Percentiles rank a stretch among this genome's conserved stretches.
Evolutionary conservation across 352 stramenopile species (phyloP).

Genomic region (Elongisporangium undulatum): DNA sequence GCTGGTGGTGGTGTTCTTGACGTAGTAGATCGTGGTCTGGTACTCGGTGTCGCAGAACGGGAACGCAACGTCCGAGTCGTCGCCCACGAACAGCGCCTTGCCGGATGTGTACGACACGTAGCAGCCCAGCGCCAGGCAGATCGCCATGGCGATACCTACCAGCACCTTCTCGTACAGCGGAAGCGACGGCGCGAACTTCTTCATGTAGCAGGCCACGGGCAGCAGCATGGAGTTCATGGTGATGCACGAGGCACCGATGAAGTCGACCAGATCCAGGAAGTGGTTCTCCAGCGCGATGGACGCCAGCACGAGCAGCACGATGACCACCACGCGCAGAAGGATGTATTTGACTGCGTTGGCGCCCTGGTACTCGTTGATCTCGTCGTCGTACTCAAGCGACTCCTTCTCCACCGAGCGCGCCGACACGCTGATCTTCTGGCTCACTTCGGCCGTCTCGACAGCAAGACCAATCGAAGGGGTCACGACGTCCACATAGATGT

Average conservation of each 20-base stretch:
- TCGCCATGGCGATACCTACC: slow-evolving; percentile 17
- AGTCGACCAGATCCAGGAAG: slow-evolving; percentile 62
- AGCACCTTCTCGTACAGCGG: slow-evolving; percentile 34
- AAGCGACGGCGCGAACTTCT: slow-evolving; percentile 36
- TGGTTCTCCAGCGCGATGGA: slow-evolving; percentile 30
- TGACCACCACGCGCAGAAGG: slow-evolving; percentile 32
- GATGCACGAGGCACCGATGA: slow-evolving; percentile 56
- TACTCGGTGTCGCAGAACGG: slow-evolving; percentile 38
- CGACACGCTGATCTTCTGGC: slow-evolving; percentile 9
- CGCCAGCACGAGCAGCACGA: slow-evolving; percentile 34
- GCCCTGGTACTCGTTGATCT: slow-evolving; percentile 31
- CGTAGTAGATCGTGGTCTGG: slow-evolving; percentile 36
- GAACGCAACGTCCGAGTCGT: slow-evolving; percentile 29
- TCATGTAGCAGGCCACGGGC: slow-evolving; percentile 47
- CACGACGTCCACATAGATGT: slow-evolving; percentile 8
- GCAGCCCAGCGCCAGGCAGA: slow-evolving; percentile 30
- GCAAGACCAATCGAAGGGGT: slow-evolving; percentile 26
- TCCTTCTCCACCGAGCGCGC: slow-evolving; percentile 17
- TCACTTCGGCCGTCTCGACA: slow-evolving; percentile 7
- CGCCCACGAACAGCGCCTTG: slow-evolving; percentile 34
- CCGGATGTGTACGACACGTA: slow-evolving; percentile 39
- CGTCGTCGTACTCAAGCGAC: slow-evolving; percentile 25
- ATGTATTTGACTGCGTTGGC: slow-evolving; percentile 40
- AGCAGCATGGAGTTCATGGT: slow-evolving; percentile 62
- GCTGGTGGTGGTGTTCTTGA: neutral